Percentiles rank a stretch among this genome's conserved stretches.
phyloP scores from a whole-genome alignment of 352 stramenopile species.

The Plasmopara viticola region DNA sequence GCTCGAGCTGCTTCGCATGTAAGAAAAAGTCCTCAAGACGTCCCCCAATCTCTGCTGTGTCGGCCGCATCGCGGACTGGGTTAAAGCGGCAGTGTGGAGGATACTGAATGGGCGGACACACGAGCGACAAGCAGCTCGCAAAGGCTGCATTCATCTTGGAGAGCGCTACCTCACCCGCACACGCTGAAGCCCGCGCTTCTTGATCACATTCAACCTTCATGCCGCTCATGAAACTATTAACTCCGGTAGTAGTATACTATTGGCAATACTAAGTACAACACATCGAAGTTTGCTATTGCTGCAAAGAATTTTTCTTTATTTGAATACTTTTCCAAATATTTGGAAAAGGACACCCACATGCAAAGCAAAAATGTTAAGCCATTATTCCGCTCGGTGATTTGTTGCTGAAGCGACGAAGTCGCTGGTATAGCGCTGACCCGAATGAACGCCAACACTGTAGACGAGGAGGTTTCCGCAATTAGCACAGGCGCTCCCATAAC shows the following conservation, averaged over 20 bases:
- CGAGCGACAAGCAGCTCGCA: slow-evolving; percentile 63
- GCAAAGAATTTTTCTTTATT: too few species aligned
- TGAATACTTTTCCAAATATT: too few species aligned
- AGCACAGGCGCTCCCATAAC: slow-evolving; percentile 27
- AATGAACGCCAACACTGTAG: slow-evolving; percentile 68
- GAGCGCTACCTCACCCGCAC: slow-evolving; percentile 35
- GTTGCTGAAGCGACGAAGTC: slow-evolving; percentile 27
- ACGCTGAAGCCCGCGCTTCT: slow-evolving; percentile 3
- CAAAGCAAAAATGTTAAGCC: too few species aligned
- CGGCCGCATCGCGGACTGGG: slow-evolving; percentile 69
- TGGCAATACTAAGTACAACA: too few species aligned
- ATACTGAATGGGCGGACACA: slow-evolving; percentile 79
- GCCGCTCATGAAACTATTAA: too few species aligned
- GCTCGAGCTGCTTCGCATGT: slow-evolving; percentile 75
- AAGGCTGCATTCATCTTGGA: slow-evolving; percentile 71
- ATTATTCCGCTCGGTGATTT: background rate
- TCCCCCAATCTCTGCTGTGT: slow-evolving; percentile 64
- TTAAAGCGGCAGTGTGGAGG: slow-evolving; percentile 80
- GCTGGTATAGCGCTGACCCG: slow-evolving; percentile 50
- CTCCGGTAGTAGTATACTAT: too few species aligned
- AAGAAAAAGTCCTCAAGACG: slow-evolving; percentile 74
- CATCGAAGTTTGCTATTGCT: too few species aligned
- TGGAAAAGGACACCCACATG: too few species aligned
- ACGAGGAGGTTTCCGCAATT: slow-evolving; percentile 62
- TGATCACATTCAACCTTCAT: slow-evolving; percentile 26